Conservation (phyloP, 2,329 filamentous ascomycete species). For the Paracamarosporium sp. region DNA sequence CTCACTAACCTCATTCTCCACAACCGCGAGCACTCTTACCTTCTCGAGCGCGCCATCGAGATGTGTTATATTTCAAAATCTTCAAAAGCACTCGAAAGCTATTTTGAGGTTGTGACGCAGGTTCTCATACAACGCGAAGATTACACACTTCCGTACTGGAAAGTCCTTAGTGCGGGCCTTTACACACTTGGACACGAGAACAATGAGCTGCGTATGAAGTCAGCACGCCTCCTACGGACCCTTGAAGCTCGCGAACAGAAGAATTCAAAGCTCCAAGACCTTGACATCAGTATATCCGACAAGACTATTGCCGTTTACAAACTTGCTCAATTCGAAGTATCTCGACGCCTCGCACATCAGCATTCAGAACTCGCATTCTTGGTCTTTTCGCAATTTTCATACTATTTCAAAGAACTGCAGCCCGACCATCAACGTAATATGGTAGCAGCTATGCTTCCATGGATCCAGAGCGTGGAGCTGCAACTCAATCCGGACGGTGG, state of each 20-base stretch:
- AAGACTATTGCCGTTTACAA: conserved; percentile 99
- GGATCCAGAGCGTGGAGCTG: conserved; percentile 93
- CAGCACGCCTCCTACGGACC: conserved; percentile 78
- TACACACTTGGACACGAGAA: conserved; percentile 94
- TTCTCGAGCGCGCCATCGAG: conserved; percentile 88
- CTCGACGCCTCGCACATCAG: conserved; percentile 84
- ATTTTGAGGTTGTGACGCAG: conserved; percentile 90
- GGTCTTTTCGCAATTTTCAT: conserved; percentile 93
- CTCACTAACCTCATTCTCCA: conserved; percentile 88
- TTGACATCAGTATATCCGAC: conserved; percentile 97
- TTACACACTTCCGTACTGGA: conserved; percentile 88
- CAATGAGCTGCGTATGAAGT: conserved; percentile 87
- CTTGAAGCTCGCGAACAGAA: conserved; percentile 84
- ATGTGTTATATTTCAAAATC: conserved; percentile 86
- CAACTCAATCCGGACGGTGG: conserved; percentile 91
- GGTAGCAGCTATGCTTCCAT: conserved; percentile 91
- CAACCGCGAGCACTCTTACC: conserved; percentile 84
- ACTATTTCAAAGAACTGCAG: conserved; percentile 88
- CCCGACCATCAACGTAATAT: conserved; percentile 89
- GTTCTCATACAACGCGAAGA: conserved; percentile 84
- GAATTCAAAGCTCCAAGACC: conserved; percentile 92
- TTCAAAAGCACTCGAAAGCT: conserved; percentile 88
- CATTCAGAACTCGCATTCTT: conserved; percentile 90
- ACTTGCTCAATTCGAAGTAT: conserved; percentile 95
- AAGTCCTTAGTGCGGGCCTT: conserved; percentile 82